phyloP scores from a whole-genome alignment of 305 asterid species.

The Vinca major region DNA sequence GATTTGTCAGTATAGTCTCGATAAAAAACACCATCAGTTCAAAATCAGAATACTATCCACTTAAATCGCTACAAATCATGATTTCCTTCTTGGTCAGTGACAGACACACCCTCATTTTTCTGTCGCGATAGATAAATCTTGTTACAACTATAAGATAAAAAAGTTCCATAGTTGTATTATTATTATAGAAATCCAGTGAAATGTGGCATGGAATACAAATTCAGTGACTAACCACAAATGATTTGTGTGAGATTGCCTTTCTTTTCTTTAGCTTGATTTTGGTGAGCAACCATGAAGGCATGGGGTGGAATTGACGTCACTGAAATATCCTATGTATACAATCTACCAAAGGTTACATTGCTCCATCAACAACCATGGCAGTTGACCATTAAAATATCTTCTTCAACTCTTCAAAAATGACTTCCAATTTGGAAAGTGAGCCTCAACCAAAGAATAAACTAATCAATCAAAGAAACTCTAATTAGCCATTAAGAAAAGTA shows the following conservation, averaged over 20 bases:
- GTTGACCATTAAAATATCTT: conserved; percentile 13
- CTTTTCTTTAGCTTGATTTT: neutral
- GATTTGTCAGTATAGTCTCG: no score
- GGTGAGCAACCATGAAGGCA: conserved; percentile 5
- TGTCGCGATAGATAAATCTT: no score
- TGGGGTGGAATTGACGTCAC: conserved; percentile 13
- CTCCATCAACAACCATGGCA: conserved; percentile 14
- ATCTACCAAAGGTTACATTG: neutral
- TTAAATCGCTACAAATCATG: no score
- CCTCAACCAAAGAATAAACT: conserved; percentile 11
- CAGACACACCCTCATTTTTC: no score
- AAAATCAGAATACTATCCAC: no score
- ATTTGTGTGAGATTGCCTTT: neutral
- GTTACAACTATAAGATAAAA: no score
- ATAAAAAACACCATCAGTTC: no score
- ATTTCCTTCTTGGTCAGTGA: no score
- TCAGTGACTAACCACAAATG: neutral
- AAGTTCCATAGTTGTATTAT: no score
- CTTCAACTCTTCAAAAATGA: conserved; percentile 7
- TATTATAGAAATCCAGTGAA: no score
- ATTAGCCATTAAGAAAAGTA: conserved; percentile 15
- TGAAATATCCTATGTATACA: neutral
- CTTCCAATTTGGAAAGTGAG: conserved; percentile 17
- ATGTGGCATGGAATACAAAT: neutral
- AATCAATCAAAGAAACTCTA: conserved; percentile 3